Base-by-base conservation (phyloP, 352 stramenopile genomes). In the Elongisporangium prolatum region DNA sequence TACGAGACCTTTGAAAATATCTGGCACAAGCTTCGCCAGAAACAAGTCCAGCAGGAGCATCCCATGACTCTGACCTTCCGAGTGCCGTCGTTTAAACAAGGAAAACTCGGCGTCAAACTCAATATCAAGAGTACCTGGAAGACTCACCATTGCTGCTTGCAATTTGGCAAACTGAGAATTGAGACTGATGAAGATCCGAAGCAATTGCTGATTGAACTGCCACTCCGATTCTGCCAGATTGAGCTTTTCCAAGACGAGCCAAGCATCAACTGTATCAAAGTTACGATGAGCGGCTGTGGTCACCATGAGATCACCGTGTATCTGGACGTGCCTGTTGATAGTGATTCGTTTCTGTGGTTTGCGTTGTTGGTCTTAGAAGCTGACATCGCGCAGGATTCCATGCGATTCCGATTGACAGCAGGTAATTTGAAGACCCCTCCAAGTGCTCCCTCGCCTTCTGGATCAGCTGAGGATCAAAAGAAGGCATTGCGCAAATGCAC, bases 1-100 rank as follows among this genome's bases (percentile, higher is more conserved):
- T 69, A 86, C 57, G 76, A 90, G 53, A 82, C 80, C 34, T 85
- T 78, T 40, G 74, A 90, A 54, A 88, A 68, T 11, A 83, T 90
- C 59, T 90, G 80, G 80, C 78, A 90, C 56, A 69, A 70, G 13
- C 34, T 90, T 21, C 70, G 72, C 1, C 74, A 86, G 53, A 81
- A 85, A 56, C 86, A 85, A 49, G 67, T 60, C 20, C 74, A 67
- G 49, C 66, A 70, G 38, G 66, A 71, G 34, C 69, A 80, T 48
- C 54, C 63, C 7, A 88, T 88, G 66, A 64, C 57, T 47, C 62
- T 90, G 53, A 64, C 80, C 10, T 86, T 88, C 56, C 76, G 80
- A 13, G 72, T 65, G 2, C 78, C 80, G 6, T 54, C 67, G 2
- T 38, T 71, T n/a, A 87, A 80, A 21, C 57, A 69, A 17, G 62